Evolutionary conservation across 2,329 filamentous ascomycete genomes (phyloP).

Genomic region (Penicillium paneum): DNA sequence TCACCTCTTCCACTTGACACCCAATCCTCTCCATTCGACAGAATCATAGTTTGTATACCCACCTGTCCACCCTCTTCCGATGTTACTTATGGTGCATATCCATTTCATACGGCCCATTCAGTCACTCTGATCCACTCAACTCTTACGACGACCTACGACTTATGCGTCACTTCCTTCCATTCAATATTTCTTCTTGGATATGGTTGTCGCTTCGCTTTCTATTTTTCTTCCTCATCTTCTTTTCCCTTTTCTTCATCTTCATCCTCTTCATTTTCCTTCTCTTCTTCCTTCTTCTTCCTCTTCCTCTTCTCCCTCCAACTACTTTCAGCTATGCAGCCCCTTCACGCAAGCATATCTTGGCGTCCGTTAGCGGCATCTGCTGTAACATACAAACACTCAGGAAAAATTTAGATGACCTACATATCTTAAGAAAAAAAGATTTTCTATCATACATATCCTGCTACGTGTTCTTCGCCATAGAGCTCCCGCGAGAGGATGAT

Average conservation of each 20-base stretch:
- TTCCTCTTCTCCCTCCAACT: not conserved
- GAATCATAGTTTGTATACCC: conserved; percentile 14
- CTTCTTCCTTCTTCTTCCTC: not conserved
- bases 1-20: conserved; percentile 23
- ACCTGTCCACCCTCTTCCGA: conserved; percentile 25
- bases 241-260: not conserved
- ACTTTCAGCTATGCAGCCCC: not conserved
- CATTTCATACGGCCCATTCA: not conserved
- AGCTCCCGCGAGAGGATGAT: not conserved
- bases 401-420: not conserved
- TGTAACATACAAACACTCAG: not conserved
- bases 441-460: not conserved
- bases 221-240: not conserved
- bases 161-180: not conserved
- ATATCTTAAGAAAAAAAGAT: too few species aligned
- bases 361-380: not conserved
- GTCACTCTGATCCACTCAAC: not conserved
- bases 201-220: not conserved
- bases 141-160: not conserved
- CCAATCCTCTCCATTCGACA: not conserved
- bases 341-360: not conserved
- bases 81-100: not conserved
- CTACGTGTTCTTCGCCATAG: not conserved
- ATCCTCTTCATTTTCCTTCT: not conserved
- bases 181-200: not conserved